A percentile compares a stretch with the other conserved stretches of the same genome.
Conservation (phyloP, 345 rosid species). For the Dimocarpus longan region DNA sequence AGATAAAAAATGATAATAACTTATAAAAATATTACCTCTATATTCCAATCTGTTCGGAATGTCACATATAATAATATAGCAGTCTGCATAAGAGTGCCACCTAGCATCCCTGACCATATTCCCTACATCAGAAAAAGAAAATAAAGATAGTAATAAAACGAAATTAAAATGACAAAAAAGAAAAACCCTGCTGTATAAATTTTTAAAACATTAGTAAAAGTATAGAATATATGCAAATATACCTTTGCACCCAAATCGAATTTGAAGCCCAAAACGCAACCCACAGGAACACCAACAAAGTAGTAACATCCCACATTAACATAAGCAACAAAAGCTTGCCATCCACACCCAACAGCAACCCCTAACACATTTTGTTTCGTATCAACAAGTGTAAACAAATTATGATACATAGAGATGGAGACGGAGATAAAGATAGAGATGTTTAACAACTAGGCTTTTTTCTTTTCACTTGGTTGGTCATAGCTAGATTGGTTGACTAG, state of each 20-base stretch:
- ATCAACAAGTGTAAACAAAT: neutral
- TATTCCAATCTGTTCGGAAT: conserved; percentile 56
- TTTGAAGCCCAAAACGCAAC: conserved; percentile 58
- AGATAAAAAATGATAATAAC: no score
- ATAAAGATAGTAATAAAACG: neutral
- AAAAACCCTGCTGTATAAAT: no score
- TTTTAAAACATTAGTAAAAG: no score
- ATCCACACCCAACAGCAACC: conserved; percentile 84
- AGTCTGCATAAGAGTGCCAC: conserved; percentile 62
- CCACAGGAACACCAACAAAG: conserved; percentile 62
- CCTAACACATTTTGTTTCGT: conserved; percentile 30
- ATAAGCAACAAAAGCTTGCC: conserved; percentile 89
- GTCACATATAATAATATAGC: conserved; percentile 52
- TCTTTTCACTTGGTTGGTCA: neutral
- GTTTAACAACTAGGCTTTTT: neutral
- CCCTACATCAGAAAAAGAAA: conserved; percentile 39
- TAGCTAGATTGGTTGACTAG: neutral
- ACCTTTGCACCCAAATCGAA: conserved; percentile 64
- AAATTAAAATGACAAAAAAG: no score
- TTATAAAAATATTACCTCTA: conserved; percentile 41
- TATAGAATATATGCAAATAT: neutral
- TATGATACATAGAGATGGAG: neutral
- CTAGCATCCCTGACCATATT: conserved; percentile 82
- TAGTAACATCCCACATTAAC: conserved; percentile 80
- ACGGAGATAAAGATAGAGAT: neutral